Base-by-base conservation (phyloP, 768 basidiomycete genomes). In the Flagelloscypha sp. region DNA sequence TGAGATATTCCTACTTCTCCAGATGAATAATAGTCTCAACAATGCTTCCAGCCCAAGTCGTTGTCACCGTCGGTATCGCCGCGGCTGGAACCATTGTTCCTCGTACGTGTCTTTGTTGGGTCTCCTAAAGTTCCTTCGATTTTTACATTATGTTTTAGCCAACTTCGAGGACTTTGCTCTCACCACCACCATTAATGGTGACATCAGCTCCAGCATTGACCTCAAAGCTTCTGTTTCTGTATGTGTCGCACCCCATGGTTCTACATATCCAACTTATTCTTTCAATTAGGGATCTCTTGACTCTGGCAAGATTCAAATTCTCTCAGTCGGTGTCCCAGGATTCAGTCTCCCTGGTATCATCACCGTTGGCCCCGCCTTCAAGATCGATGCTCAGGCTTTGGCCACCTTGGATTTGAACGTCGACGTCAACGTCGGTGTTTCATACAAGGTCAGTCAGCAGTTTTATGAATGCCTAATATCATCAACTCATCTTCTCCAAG, bases 311-410 rank as follows among this genome's bases (percentile, higher is more conserved):
- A 52, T 68, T 33, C 45, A 48, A 12, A 45, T 75, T 8, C 56
- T 68, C 25, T 48, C 61, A 32, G 42, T 63, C 21, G 65, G 65
- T 1, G 54, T 75, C 36, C 68, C 68, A 1, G 71, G 68, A 6
- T 55, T 74, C 12, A 61, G 67, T 44, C 62, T 74, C 49, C 68
- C 70, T 27, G 69, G 64, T 3, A 58, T 75, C 32, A 44, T 75
- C 23, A 59, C 58, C 10, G 44, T 75, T 18, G 73, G 72, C 0
- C 72, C 72, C 3, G 55, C 63, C 1, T 68, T 74, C 54, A 44
- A 60, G 25, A 52, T 75, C 39, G 54, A 62, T 19, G 66, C 54
- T 3, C 52, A 59, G 35, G 61, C 58, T 0, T 56, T 38, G 7
- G 62, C 62, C 5, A 44, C 35, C 2, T 46, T 70, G 12, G 62